Conservation (phyloP, 2,329 filamentous ascomycete species). For the Xenoacremonium recifei region DNA sequence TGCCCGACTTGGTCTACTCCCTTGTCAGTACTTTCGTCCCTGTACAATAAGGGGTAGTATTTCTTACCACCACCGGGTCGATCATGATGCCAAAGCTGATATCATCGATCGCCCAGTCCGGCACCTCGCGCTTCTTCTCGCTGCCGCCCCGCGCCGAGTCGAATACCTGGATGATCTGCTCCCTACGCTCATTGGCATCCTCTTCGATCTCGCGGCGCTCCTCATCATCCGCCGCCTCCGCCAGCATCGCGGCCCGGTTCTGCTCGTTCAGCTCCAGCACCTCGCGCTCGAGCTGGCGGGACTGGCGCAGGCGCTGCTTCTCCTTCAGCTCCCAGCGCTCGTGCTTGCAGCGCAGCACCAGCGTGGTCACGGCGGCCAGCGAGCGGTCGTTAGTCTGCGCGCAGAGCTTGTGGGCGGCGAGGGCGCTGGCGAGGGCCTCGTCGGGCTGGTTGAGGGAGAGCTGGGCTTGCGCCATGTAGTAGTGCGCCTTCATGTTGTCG, state of each 20-base stretch:
- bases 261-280: slow-evolving; percentile 51
- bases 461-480: slow-evolving; percentile 80
- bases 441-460: slow-evolving; percentile 64
- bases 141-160: slow-evolving; percentile 45
- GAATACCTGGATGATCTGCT: slow-evolving; percentile 46
- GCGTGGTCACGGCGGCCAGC: slow-evolving; percentile 66
- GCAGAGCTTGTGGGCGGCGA: slow-evolving; percentile 71
- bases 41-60: neutral
- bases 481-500: slow-evolving; percentile 74
- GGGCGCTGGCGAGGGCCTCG: slow-evolving; percentile 68
- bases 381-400: slow-evolving; percentile 62
- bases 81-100: slow-evolving; percentile 74
- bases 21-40: neutral
- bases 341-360: slow-evolving; percentile 80
- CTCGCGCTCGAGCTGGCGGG: slow-evolving; percentile 58
- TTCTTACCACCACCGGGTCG: slow-evolving; percentile 60
- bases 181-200: slow-evolving; percentile 48
- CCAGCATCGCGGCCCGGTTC: slow-evolving; percentile 44
- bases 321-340: slow-evolving; percentile 80
- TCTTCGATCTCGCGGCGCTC: slow-evolving; percentile 47
- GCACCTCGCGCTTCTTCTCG: slow-evolving; percentile 58
- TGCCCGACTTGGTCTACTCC: slow-evolving; percentile 73
- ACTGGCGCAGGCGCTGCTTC: slow-evolving; percentile 53
- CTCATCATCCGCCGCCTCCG: slow-evolving; percentile 41
- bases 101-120: slow-evolving; percentile 75